Conservation (phyloP, 208 protist species). For the Tritrichomonas musculus region DNA sequence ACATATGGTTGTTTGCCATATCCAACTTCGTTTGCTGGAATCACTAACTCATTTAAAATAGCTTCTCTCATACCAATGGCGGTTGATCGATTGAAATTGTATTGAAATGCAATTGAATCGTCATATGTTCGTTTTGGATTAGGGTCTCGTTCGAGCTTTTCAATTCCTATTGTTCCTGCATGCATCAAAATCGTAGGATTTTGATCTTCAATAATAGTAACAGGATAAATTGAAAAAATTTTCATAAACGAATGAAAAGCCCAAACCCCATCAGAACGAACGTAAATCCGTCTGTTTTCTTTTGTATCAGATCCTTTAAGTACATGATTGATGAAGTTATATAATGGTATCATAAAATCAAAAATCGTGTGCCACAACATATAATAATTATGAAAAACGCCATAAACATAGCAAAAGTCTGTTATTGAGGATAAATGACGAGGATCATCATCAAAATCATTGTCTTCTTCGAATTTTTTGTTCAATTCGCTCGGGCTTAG, state of each 20-base stretch:
- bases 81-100: not conserved
- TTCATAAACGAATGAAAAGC: not conserved
- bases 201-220: not conserved
- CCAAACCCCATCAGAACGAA: not conserved
- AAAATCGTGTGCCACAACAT: slow-evolving; percentile 13
- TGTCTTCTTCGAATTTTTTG: too few species aligned
- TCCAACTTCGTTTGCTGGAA: not conserved
- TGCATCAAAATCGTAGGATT: not conserved
- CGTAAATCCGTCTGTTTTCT: not conserved
- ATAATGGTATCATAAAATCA: not conserved
- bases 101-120: not conserved
- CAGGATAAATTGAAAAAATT: not conserved
- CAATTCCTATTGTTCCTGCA: not conserved
- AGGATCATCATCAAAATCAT: too few species aligned
- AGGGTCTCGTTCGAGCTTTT: not conserved
- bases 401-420: not conserved
- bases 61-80: not conserved
- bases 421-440: not conserved
- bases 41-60: not conserved
- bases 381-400: slow-evolving; percentile 17
- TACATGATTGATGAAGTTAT: not conserved
- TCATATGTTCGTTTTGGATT: not conserved
- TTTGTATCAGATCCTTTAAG: not conserved
- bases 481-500: not conserved
- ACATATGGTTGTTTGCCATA: not conserved